A percentile compares a stretch with the other conserved stretches of the same genome.
Evolutionary conservation across 2,329 filamentous ascomycete genomes (phyloP).

Genomic region (Claviceps digitariae): DNA sequence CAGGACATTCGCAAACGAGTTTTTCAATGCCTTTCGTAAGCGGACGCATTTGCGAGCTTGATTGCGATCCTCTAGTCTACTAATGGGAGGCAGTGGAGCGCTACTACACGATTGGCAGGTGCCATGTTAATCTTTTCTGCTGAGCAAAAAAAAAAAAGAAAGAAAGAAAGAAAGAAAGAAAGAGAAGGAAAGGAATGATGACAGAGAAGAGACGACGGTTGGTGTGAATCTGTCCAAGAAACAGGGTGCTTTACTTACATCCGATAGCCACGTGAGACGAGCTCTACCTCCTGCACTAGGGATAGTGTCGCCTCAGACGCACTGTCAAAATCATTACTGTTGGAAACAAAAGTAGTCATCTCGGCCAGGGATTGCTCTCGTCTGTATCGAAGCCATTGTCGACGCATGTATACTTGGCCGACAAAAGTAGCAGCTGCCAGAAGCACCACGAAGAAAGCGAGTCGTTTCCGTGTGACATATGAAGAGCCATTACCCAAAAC

Average conservation of each 20-base stretch:
- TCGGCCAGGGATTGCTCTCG: slow-evolving; percentile 60
- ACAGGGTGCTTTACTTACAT: slow-evolving; percentile 43
- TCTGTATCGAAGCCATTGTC: slow-evolving; percentile 71
- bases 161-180: too few relatives aligned
- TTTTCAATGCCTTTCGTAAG: slow-evolving; percentile 62
- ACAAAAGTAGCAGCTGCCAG: slow-evolving; percentile 39
- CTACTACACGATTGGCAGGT: slow-evolving; percentile 40
- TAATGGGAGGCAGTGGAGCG: slow-evolving; percentile 81
- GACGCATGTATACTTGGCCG: slow-evolving; percentile 58
- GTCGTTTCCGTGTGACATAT: slow-evolving; percentile 42
- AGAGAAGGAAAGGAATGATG: too few relatives aligned
- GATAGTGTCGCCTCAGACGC: slow-evolving; percentile 62
- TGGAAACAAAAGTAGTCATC: slow-evolving; percentile 54
- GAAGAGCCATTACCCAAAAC: slow-evolving; percentile 37
- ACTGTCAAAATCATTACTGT: slow-evolving; percentile 69
- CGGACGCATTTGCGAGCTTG: slow-evolving; percentile 68
- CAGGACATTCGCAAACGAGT: slow-evolving; percentile 56
- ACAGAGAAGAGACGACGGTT: too few relatives aligned
- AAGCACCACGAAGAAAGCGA: slow-evolving; percentile 32
- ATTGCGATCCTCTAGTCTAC: slow-evolving; percentile 70
- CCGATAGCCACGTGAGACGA: slow-evolving; percentile 81
- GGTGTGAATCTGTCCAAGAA: background rate
- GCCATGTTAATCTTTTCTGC: background rate
- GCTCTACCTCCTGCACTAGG: slow-evolving; percentile 86
- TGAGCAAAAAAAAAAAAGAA: too few relatives aligned